These are phyloP conservation scores for Durio zibethinus DNA, from an alignment of 345 rosid genomes.

Conservation along the genomic window DNA sequence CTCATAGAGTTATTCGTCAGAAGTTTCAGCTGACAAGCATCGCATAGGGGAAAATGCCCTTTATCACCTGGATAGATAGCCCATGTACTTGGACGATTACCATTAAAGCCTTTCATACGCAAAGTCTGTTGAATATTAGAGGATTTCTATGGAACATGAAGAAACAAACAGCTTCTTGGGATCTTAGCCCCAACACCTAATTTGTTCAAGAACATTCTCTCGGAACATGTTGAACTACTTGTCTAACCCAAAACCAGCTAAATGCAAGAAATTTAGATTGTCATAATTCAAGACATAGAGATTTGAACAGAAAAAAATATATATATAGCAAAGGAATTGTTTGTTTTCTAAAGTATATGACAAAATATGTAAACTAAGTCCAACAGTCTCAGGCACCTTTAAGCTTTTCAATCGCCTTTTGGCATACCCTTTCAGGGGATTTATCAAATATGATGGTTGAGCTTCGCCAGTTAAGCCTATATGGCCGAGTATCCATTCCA, in stretches of 20 bases:
- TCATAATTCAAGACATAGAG: not conserved
- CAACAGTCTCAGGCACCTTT: conserved; percentile 41
- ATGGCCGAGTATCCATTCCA: conserved; percentile 96
- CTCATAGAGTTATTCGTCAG: not conserved
- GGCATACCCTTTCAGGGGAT: conserved; percentile 60
- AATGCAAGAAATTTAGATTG: not conserved
- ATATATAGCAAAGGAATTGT: not conserved
- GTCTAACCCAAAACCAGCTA: not conserved
- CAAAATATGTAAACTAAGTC: conserved; percentile 3
- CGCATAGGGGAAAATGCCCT: not conserved
- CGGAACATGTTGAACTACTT: conserved; percentile 10
- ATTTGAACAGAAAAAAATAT: not conserved
- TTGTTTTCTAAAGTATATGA: not conserved
- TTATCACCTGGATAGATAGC: conserved; percentile 72
- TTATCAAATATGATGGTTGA: conserved; percentile 79
- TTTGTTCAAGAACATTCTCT: conserved; percentile 26
- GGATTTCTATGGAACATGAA: conserved; percentile 66
- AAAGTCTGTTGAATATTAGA: conserved; percentile 45
- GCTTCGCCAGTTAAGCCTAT: conserved; percentile 83
- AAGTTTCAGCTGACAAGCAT: not conserved
- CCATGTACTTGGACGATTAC: conserved; percentile 75
- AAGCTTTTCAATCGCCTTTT: conserved; percentile 55
- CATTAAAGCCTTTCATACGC: conserved; percentile 64
- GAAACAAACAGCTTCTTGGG: conserved; percentile 60
- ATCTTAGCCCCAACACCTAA: conserved; percentile 85